Base-by-base conservation (phyloP, 768 basidiomycete genomes). In the Termitomyces sp. region DNA sequence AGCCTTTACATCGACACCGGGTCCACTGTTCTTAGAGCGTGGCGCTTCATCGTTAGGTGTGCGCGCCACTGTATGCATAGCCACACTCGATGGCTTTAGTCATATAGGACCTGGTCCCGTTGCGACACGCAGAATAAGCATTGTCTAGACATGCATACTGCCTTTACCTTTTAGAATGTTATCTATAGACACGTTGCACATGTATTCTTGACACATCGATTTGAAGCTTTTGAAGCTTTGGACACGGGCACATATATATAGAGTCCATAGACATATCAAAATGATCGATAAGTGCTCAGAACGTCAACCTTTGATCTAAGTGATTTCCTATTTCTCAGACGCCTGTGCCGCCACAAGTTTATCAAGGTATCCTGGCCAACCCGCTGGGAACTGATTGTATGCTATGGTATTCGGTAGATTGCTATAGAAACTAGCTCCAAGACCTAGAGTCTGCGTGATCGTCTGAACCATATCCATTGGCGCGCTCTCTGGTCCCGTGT, bases 401-500 rank as follows among this genome's bases (percentile, higher is more conserved):
- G 63, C 63, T 7, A 8, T 10, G 15, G 56, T 55, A 15, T 55
- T 49, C 11, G 50, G 43, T 26, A 66, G 67, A 35, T 71, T 60
- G 2, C 70, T 74, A 44, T 72, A 65, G 58, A 69, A 74, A 45
- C 68, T 62, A 17, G 67, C 68, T 17, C 57, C 64, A 14, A 73
- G 56, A 21, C 66, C 53, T 3, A 73, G 56, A 23, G 60, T 54
- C 28, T 62, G 49, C 31, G 72, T 64, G 14, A 70, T 60, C 17
- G 41, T 12, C 8, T 31, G 2, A 7, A 53, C 43, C 38, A 30
- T 43, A 5, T 15, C 56, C 2, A 63, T 54, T 0, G 67, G 66
- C 5, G 65, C 57, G 14, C 57, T 64, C 17, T 63, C 61, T 6
- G 72, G 73, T 17, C 63, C 69, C 23, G 67, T 67, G 33, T 71